These are phyloP conservation scores for Stevia rebaudiana DNA, from an alignment of 140 eudicot species.

Conservation along the genomic window DNA sequence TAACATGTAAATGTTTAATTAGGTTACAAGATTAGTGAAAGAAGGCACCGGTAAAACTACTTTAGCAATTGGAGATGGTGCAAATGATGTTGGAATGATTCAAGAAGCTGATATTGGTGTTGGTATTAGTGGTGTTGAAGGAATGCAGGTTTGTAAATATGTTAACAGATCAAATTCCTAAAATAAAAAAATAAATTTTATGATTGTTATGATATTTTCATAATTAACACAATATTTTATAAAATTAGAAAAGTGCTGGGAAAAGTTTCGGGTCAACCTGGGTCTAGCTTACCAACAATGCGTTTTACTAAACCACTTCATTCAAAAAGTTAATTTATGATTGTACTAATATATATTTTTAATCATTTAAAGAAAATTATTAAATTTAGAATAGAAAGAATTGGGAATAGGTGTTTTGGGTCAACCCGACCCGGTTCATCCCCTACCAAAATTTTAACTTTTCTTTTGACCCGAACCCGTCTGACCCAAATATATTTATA, in stretches of 20 bases:
- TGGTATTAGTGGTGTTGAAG: slow-evolving; percentile 97
- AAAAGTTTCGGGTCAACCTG: background rate
- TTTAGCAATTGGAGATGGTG: slow-evolving; percentile 98
- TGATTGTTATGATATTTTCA: background rate
- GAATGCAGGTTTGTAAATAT: slow-evolving; percentile 84
- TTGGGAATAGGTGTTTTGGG: background rate
- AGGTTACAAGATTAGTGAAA: slow-evolving; percentile 94
- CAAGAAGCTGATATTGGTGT: slow-evolving; percentile 99
- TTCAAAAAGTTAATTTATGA: background rate
- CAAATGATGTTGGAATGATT: slow-evolving; percentile 99
- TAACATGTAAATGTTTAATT: slow-evolving; percentile 10
- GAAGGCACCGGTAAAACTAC: slow-evolving; percentile 98
- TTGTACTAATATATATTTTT: background rate
- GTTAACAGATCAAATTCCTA: background rate
- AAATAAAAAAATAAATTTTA: background rate
- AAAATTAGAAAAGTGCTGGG: background rate
- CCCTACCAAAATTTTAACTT: background rate
- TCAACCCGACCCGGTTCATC: background rate
- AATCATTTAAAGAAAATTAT: background rate
- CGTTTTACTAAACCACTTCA: background rate
- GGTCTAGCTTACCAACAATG: background rate
- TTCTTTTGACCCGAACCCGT: background rate
- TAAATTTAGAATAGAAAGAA: background rate
- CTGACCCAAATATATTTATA: background rate
- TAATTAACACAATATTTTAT: background rate